A percentile compares a stretch with the other conserved stretches of the same genome.
These are phyloP conservation scores for Phytopythium oedochilum DNA, from an alignment of 352 stramenopile genomes.

Conservation along the genomic window DNA sequence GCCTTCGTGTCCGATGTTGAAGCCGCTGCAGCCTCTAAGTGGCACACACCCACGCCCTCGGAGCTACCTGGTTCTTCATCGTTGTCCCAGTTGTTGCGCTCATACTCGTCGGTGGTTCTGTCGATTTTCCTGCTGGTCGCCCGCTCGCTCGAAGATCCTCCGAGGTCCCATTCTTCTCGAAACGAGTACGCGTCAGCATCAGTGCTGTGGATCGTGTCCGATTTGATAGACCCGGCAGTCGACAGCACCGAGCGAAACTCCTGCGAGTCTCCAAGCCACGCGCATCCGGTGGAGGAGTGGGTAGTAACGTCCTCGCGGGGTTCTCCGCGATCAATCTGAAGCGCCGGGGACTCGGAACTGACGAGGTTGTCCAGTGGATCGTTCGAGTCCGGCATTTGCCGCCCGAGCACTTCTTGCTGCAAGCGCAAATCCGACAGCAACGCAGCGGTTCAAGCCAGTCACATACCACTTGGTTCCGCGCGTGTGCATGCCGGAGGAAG, in stretches of 20 bases:
- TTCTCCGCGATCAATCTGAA: neutral
- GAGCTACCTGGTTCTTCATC: neutral
- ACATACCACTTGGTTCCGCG: conserved; percentile 1
- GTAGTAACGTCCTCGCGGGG: too few relatives aligned
- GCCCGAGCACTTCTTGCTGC: neutral
- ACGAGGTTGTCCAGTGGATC: neutral
- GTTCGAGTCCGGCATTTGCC: neutral
- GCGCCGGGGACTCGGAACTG: neutral
- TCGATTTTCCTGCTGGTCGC: neutral
- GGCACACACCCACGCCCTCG: neutral
- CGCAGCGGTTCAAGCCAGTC: neutral
- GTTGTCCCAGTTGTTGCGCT: neutral
- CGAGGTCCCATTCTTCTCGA: conserved; percentile 31
- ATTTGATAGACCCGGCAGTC: conserved; percentile 20
- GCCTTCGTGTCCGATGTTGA: too few relatives aligned
- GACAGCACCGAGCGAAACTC: conserved; percentile 1
- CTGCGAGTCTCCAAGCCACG: neutral
- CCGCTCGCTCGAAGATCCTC: neutral
- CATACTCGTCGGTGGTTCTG: neutral
- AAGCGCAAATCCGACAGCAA: neutral
- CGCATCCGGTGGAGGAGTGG: neutral
- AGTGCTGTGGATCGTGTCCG: conserved; percentile 33
- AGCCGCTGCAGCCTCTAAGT: neutral
- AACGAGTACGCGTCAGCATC: conserved; percentile 24
- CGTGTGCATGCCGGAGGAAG: neutral